Evolutionary conservation across 2,329 filamentous ascomycete species (phyloP).

Genomic region (Alternaria arbusti): DNA sequence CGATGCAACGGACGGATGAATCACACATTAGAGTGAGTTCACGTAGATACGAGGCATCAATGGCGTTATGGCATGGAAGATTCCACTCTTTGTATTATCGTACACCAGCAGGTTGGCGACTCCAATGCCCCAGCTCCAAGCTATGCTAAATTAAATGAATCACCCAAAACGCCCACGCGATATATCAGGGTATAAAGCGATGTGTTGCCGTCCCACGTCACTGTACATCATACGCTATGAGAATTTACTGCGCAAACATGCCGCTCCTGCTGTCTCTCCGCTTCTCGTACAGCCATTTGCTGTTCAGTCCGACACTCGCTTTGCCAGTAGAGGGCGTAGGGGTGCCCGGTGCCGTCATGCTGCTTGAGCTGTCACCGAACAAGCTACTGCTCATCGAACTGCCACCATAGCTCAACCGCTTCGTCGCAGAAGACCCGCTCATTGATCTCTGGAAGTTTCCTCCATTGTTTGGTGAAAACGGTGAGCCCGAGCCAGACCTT

Average conservation of each 20-base stretch:
- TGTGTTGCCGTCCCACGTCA: slow-evolving; percentile 12
- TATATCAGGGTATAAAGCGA: slow-evolving; percentile 44
- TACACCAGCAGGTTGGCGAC: neutral
- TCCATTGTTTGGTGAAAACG: slow-evolving; percentile 60
- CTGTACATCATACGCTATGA: neutral
- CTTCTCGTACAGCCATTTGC: slow-evolving; percentile 93
- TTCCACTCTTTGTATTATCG: slow-evolving; percentile 15
- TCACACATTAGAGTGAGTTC: neutral
- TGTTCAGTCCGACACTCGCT: slow-evolving; percentile 80
- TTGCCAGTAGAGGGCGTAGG: slow-evolving; percentile 68
- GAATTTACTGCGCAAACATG: slow-evolving; percentile 30
- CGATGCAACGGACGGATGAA: neutral
- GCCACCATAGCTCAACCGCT: slow-evolving; percentile 67
- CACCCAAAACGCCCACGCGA: slow-evolving; percentile 30
- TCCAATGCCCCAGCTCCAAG: neutral
- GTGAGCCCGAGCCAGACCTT: slow-evolving; percentile 42
- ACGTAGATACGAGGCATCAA: neutral
- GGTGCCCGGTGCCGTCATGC: slow-evolving; percentile 59
- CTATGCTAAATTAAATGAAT: slow-evolving; percentile 4
- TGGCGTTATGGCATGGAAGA: neutral
- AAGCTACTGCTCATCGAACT: slow-evolving; percentile 53
- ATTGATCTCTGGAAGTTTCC: slow-evolving; percentile 71
- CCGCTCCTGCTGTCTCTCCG: slow-evolving; percentile 60
- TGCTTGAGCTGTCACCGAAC: slow-evolving; percentile 50
- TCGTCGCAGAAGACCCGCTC: slow-evolving; percentile 53